These are phyloP conservation scores for Porphyrellus cyaneotinctus DNA, from an alignment of 768 basidiomycete genomes.

Conservation along the genomic window DNA sequence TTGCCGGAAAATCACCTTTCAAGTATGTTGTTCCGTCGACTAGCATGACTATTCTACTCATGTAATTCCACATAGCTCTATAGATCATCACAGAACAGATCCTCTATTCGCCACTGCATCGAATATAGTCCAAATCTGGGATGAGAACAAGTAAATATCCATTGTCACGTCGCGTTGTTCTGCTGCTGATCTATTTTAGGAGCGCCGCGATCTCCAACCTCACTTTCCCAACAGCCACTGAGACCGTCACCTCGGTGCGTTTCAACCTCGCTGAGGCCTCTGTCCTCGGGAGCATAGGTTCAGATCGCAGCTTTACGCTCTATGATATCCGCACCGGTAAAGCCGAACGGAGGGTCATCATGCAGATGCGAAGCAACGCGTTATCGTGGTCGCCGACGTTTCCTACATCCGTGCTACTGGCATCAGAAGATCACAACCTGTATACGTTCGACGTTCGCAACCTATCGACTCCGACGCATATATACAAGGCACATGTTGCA, in stretches of 20 bases:
- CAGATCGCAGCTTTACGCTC: conserved; percentile 91
- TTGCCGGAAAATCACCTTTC: conserved; percentile 84
- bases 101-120: conserved; percentile 93
- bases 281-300: conserved; percentile 91
- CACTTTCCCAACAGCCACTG: conserved; percentile 80
- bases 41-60: not conserved
- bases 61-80: conserved; percentile 56
- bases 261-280: conserved; percentile 95
- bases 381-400: conserved; percentile 96
- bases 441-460: conserved; percentile 96
- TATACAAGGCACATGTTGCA: conserved; percentile 96
- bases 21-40: conserved; percentile 53
- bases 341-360: conserved; percentile 85
- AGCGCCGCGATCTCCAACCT: conserved; percentile 83
- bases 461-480: conserved; percentile 75
- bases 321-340: conserved; percentile 97
- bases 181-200: conserved; percentile 37
- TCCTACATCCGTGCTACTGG: conserved; percentile 86
- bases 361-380: conserved; percentile 92
- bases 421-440: conserved; percentile 98
- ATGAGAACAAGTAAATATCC: conserved; percentile 75
- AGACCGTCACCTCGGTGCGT: conserved; percentile 82
- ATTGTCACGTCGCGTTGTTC: not conserved
- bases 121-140: conserved; percentile 94
- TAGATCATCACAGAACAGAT: conserved; percentile 90